Evolutionary conservation across 1,284 basidiomycete species (phyloP), one percentile per base, ranked within the genome.

Genomic region (Moesziomyces antarcticus): DNA sequence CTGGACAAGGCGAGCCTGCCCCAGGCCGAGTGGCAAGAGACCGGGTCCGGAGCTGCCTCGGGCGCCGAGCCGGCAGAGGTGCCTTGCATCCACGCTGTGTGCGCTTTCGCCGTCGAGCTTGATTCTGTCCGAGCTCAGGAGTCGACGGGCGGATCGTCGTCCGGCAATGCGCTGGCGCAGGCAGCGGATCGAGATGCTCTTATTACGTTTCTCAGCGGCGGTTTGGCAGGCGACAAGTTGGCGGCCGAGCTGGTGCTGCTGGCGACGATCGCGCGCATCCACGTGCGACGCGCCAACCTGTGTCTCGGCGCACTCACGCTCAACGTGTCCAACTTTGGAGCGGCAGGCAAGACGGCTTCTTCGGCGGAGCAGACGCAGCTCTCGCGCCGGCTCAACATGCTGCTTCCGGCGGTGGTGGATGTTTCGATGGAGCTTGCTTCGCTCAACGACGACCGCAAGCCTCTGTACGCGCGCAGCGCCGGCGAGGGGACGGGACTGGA

Each of bases 171-270:
- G 6, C 71, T 61, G 10, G 61, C 56, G 20, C 53, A 60, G 6
- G 20, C 56, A 0, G 25, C 50, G 3, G 37, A 62, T 27, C 52
- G 77, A 10, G 22, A 53, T 3, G 62, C 50, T 0, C 50, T 82
- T n/a, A 22, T 81, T n/a, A 45, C 56, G 13, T 80, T 70, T 47
- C 27, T 82, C n/a, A 61, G 69, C 4, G 52, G 49, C 18, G 67
- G 59, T 0, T 52, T 81, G 11, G 61, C 57, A 20, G 77, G 78
- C 16, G 81, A 82, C 53, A 55, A 51, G 40, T 49, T 82, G 3
- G 90, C 90, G 0, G 92, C 93, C 11, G 91, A 94, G 84, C 93
- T 91, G 89, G 85, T 92, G 3, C 85, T 94, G 8, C 85, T 94
- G 16, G 86, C 87, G 22, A 82, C 88, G 24, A 86, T 91, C n/a